Evolutionary conservation across 1,284 basidiomycete genomes (phyloP), one percentile per base, ranked within the genome.

Genomic region (Boletus sp.): DNA sequence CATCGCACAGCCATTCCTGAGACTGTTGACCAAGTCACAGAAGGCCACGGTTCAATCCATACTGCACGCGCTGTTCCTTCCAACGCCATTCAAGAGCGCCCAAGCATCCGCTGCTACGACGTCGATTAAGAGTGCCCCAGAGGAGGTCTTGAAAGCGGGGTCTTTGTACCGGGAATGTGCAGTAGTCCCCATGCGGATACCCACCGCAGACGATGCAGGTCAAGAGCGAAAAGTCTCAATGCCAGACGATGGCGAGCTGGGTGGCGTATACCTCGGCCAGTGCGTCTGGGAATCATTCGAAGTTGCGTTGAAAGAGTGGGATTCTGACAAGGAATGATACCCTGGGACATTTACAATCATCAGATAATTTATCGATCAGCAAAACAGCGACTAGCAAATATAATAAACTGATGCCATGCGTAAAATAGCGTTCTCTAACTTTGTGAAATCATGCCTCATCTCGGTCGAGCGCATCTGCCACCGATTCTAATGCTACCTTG

Each of bases 251-350:
- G 81, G 82, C 4, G 88, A 90, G 64, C 77, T 87, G 35, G 89
- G 89, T 28, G 87, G 88, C 0, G 87, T 90, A 70, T 74, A 78
- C 16, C 79, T 84, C 25, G 90, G 90, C 7, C 76, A 87, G 64
- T 71, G 82, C 16, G 83, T 91, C 2, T 92, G 90, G 90, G 90
- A 93, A 76, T 80, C 80, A 56, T 88, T 87, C 66, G 90, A 91
- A 71, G 77, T 67, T 31, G 83, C 80, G 40, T 69, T 90, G 67
- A 89, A 86, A 73, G 74, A 71, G 44, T 90, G 88, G 88, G 86
- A 89, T n/a, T 64, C 67, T 49, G 67, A 75, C 58, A 55, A 57
- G 66, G 60, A 63, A 71, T 35, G 72, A 73, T 68, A 40, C 59
- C 40, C n/a, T n/a, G n/a, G n/a, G n/a, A n/a, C n/a, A n/a, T n/a